These are phyloP conservation scores for Exophiala viscosa DNA, from an alignment of 2,329 filamentous ascomycete species.

Conservation along the genomic window DNA sequence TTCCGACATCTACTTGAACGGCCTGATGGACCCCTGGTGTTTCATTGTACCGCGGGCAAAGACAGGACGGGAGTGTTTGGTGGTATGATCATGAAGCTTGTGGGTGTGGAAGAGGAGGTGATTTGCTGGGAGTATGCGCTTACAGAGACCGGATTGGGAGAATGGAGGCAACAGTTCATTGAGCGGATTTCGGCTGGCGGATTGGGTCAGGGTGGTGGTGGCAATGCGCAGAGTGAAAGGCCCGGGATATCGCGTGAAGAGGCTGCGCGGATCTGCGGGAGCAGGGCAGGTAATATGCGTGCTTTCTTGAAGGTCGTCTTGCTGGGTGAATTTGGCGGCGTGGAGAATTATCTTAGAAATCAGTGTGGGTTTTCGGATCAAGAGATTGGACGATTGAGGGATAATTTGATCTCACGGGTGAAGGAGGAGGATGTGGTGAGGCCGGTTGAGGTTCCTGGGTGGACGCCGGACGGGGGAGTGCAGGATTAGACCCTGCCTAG, in stretches of 20 bases:
- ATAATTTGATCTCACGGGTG: conserved; percentile 19
- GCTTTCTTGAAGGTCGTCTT: conserved; percentile 25
- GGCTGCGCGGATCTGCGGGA: conserved; percentile 26
- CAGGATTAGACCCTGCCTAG: conserved; percentile 8
- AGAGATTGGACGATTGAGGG: conserved; percentile 23
- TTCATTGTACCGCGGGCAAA: conserved; percentile 75
- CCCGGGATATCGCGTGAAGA: conserved; percentile 22
- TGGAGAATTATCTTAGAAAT: conserved; percentile 22
- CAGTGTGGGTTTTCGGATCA: conserved; percentile 24
- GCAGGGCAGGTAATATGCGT: conserved; percentile 26
- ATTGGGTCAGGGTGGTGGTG: conserved; percentile 19
- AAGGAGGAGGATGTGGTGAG: conserved; percentile 16
- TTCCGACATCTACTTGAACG: conserved; percentile 53
- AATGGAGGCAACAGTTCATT: conserved; percentile 27
- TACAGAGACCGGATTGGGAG: conserved; percentile 58
- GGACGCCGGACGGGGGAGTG: conserved; percentile 26
- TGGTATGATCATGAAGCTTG: conserved; percentile 62
- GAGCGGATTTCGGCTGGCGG: conserved; percentile 18
- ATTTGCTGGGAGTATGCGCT: conserved; percentile 68
- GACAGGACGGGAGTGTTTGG: conserved; percentile 70
- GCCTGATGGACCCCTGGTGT: conserved; percentile 41
- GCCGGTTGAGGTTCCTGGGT: conserved; percentile 15
- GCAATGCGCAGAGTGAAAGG: conserved; percentile 6
- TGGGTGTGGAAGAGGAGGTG: conserved; percentile 56
- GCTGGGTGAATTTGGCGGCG: conserved; percentile 27